Base-by-base conservation (phyloP, 2,329 filamentous ascomycete genomes). In the Leptodontidium sp. region DNA sequence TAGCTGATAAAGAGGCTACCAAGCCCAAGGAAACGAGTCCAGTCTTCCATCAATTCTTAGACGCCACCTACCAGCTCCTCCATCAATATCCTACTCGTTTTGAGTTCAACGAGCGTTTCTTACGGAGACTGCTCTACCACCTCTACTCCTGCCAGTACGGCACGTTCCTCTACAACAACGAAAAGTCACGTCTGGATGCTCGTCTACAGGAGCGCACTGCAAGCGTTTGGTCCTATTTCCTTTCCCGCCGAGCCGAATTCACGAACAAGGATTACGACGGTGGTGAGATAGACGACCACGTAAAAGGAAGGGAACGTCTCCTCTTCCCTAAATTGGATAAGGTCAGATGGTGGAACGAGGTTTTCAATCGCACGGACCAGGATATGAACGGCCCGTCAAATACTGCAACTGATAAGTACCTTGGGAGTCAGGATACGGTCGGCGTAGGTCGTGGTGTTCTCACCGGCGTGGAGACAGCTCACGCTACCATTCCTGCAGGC, bases 1-100 rank as follows among this genome's bases (percentile, higher is more conserved):
- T 80, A 8, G 80, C 84, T 53, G 86, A 90, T 67, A 87, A 87
- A 72, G 89, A 93, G 74, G 87, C 90, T 11, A 98, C 94, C 0
- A 89, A 90, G 68, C 89, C 90, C n/a, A 96, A 93, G 74, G 96
- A 98, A 82, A 92, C 97, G 43, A 97, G 94, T 69, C 96, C 96
- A 0, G 93, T 99, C 29, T 99, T 99, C 80, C 96, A 99, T 76
- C 96, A 99, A 78, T 99, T 98, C 80, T 87, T 99, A 11, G 96
- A 98, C 77, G 94, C 93, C 47, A 93, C 93, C 1, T 98, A 96
- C 78, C 96, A 99, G 79, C 85, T 99, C 35, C 82, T 97, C 29
- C 86, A 92, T 70, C 96, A 98, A 78, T 85, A 95, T 75, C 94
- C 94, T 0, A 92, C 89, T 7, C 91, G 94, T 0, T 99, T 99